These are phyloP conservation scores for Puccinia triticina DNA, from an alignment of 1,284 basidiomycete genomes.

Conservation along the genomic window DNA sequence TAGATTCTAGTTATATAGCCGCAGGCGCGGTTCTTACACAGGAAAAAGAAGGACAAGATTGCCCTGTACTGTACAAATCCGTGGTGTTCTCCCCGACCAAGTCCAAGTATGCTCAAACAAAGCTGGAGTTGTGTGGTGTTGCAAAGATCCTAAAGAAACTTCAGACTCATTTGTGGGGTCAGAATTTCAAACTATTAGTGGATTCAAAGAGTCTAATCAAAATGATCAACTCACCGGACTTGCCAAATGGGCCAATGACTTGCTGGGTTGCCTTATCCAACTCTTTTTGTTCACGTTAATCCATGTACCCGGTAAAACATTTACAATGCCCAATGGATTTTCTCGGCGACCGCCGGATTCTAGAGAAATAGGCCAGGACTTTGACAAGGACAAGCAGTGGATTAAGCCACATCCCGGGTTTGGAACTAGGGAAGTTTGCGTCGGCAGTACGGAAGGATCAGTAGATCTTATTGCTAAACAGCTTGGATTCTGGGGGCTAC, in stretches of 20 bases:
- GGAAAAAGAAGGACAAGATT: slow-evolving; percentile 4
- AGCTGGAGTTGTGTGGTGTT: slow-evolving; percentile 8
- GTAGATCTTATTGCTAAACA: neutral
- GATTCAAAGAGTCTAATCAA: slow-evolving; percentile 41
- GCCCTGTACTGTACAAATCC: slow-evolving; percentile 17
- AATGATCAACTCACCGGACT: slow-evolving; percentile 25
- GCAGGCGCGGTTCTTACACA: slow-evolving; percentile 38
- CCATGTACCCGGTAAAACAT: slow-evolving; percentile 31
- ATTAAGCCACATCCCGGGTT: slow-evolving; percentile 21
- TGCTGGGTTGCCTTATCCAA: slow-evolving; percentile 34
- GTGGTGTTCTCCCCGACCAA: neutral
- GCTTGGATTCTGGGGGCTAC: neutral
- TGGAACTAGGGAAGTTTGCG: neutral
- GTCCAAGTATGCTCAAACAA: slow-evolving; percentile 14
- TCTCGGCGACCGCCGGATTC: neutral
- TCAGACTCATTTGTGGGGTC: neutral
- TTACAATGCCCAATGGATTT: slow-evolving; percentile 31
- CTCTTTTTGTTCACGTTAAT: slow-evolving; percentile 29
- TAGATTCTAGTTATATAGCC: slow-evolving; percentile 31
- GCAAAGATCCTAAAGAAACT: slow-evolving; percentile 9
- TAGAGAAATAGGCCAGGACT: neutral
- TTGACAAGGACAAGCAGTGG: slow-evolving; percentile 17
- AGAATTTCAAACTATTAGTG: slow-evolving; percentile 28
- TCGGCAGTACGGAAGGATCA: neutral
- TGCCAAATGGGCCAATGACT: slow-evolving; percentile 40